Evolutionary conservation across 2,329 filamentous ascomycete genomes (phyloP).

Genomic region (Verticillium klebahnii): DNA sequence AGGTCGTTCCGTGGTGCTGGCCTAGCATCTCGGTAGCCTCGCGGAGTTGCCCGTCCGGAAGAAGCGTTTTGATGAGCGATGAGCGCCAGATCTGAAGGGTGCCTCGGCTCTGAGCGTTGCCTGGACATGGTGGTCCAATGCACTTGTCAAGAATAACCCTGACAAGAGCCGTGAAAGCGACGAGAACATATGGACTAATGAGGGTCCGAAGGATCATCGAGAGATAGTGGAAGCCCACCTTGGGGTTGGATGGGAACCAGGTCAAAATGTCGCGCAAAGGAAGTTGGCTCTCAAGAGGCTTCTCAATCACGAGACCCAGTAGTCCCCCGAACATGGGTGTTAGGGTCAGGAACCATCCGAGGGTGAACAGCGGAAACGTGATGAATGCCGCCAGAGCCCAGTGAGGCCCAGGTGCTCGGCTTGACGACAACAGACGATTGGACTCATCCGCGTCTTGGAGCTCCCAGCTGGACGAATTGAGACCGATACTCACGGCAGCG

Average conservation of each 20-base stretch:
- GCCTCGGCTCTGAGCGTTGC: conserved; percentile 22
- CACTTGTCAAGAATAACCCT: conserved; percentile 33
- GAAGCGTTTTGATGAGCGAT: conserved; percentile 36
- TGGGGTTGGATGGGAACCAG: conserved; percentile 42
- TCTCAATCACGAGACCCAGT: conserved; percentile 59
- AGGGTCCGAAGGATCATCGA: conserved; percentile 35
- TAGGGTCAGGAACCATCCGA: conserved; percentile 35
- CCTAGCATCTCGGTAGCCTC: conserved; percentile 47
- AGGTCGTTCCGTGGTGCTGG: conserved; percentile 50
- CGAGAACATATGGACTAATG: conserved; percentile 38
- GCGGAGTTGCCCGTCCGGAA: conserved; percentile 38
- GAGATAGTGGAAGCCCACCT: conserved; percentile 46
- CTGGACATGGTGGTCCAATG: conserved; percentile 32
- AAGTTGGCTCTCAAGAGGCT: conserved; percentile 25
- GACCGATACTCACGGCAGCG: conserved; percentile 45
- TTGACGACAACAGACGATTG: conserved; percentile 38
- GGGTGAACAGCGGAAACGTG: conserved; percentile 34
- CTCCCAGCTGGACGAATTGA: conserved; percentile 55
- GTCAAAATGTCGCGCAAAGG: conserved; percentile 35
- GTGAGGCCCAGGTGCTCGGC: conserved; percentile 35
- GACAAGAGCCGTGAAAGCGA: conserved; percentile 34
- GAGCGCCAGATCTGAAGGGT: conserved; percentile 38
- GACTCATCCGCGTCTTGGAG: conserved; percentile 39
- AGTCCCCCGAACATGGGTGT: conserved; percentile 40
- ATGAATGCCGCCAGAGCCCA: conserved; percentile 36